Evolutionary conservation across 129 eudicot genomes (phyloP), one percentile per base, ranked within the genome.

Genomic region (Helianthus annuus): DNA sequence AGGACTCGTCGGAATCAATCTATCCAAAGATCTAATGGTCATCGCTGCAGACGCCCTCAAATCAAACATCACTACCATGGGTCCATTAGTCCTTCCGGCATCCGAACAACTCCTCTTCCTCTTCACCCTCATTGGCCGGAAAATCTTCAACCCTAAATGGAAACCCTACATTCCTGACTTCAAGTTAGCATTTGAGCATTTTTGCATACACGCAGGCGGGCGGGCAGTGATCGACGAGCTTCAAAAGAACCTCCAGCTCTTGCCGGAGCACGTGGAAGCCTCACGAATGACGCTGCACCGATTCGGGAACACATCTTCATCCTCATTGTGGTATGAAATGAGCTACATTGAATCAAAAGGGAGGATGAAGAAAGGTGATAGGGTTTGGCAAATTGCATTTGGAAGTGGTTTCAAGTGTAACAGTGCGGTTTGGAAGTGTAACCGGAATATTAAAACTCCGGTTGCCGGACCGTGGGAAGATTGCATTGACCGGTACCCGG

Each of bases 331-430:
- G 96, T 88, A 88, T 7, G 96, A 88, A 60, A 6, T 88, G 38
- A 32, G 77, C 4, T 88, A 88, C 32, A 78, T 83, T 1, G 95
- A 85, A 34, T 79, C 91, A 0, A 88, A 88, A 67, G 96, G 91
- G 70, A 83, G 87, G 83, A 88, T 88, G 91, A 88, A 71, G 52
- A 88, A 81, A 48, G 96, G 96, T 1, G 87, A 88, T 45, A 75
- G 87, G n/a, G 74, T 88, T 65, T 88, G 96, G 96, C 96, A 88
- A 38, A 83, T 88, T 4, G 91, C 87, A 0, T 88, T 88, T 29
- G 95, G 95, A 17, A 88, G 95, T 42, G 95, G 95, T 8, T 88
- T 85, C n/a, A 88, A 88, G 87, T 88, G 95, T 51, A 88, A 88
- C 77, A 88, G 95, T 27, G 95, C 88, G 0, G 86, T 88, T 4